These are phyloP conservation scores for Peronospora farinosa DNA, from an alignment of 352 stramenopile genomes.

Conservation along the genomic window DNA sequence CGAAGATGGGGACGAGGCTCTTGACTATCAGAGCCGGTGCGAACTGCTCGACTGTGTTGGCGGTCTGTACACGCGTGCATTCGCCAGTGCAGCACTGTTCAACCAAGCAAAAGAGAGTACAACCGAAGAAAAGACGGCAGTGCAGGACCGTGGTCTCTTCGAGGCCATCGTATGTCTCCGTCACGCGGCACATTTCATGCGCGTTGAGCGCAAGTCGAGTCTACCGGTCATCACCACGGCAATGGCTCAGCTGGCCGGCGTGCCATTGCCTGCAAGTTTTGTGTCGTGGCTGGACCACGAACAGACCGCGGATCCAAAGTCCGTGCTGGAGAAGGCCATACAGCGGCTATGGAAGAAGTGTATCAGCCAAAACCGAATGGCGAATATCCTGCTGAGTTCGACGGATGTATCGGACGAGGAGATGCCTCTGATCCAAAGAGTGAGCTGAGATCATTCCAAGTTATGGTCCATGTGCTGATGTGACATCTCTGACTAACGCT, in stretches of 20 bases:
- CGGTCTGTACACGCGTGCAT: conserved; percentile 48
- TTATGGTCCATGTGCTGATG: neutral
- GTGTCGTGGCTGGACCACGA: conserved; percentile 38
- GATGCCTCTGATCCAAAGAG: conserved; percentile 38
- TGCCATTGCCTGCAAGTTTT: conserved; percentile 44
- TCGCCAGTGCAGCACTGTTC: conserved; percentile 25
- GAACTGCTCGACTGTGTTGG: conserved; percentile 43
- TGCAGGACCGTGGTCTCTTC: conserved; percentile 23
- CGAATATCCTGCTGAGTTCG: conserved; percentile 44
- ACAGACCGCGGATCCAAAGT: conserved; percentile 19
- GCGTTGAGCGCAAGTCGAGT: conserved; percentile 38
- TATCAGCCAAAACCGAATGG: conserved; percentile 29
- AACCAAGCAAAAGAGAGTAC: conserved; percentile 19
- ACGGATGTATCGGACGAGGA: conserved; percentile 36
- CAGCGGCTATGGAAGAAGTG: conserved; percentile 36
- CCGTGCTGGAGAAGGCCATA: conserved; percentile 12
- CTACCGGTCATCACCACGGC: conserved; percentile 41
- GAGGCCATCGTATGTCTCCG: conserved; percentile 40
- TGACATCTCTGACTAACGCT: conserved; percentile 7
- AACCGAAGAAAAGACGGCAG: conserved; percentile 16
- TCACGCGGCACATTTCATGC: conserved; percentile 52
- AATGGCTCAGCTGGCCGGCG: conserved; percentile 35
- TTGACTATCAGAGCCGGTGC: conserved; percentile 25
- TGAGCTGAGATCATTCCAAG: conserved; percentile 13
- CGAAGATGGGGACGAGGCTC: conserved; percentile 35